A percentile compares a stretch with the other conserved stretches of the same genome.
Evolutionary conservation across 345 rosid species (phyloP).

Genomic region (Erodium maritimum): DNA sequence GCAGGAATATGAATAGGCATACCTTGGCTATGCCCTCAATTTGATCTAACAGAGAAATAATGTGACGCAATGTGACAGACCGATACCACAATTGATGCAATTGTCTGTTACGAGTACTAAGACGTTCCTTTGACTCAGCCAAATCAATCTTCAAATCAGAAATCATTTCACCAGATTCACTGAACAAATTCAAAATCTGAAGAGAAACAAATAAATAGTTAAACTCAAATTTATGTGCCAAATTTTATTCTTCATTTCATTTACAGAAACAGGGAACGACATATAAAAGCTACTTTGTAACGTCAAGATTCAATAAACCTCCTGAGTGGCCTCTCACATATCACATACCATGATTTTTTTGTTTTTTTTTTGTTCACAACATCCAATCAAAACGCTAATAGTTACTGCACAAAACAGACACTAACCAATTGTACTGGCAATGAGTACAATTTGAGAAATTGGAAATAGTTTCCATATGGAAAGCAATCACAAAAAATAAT

Average conservation of each 20-base stretch:
- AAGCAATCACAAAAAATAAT: no score
- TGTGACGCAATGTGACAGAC: conserved; percentile 93
- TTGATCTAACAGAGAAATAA: conserved; percentile 86
- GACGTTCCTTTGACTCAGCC: conserved; percentile 74
- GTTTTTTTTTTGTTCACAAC: no score
- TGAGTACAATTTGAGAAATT: no score
- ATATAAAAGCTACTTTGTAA: background rate
- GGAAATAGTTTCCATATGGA: no score
- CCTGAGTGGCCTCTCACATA: no score
- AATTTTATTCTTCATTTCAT: background rate
- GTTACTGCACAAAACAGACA: no score
- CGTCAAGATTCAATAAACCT: no score
- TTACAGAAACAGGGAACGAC: background rate
- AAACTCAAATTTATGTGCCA: background rate
- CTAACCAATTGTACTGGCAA: no score
- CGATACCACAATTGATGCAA: conserved; percentile 99
- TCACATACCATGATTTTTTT: no score
- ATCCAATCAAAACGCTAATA: no score
- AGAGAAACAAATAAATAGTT: conserved; percentile 8
- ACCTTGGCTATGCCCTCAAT: conserved; percentile 99
- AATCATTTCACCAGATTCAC: conserved; percentile 78
- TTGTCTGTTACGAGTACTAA: conserved; percentile 84
- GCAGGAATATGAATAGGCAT: conserved; percentile 10
- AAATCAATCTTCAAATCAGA: conserved; percentile 66
- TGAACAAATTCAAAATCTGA: conserved; percentile 90